Conservation (phyloP, 208 protist species). For the Balamuthia mandrillaris region DNA sequence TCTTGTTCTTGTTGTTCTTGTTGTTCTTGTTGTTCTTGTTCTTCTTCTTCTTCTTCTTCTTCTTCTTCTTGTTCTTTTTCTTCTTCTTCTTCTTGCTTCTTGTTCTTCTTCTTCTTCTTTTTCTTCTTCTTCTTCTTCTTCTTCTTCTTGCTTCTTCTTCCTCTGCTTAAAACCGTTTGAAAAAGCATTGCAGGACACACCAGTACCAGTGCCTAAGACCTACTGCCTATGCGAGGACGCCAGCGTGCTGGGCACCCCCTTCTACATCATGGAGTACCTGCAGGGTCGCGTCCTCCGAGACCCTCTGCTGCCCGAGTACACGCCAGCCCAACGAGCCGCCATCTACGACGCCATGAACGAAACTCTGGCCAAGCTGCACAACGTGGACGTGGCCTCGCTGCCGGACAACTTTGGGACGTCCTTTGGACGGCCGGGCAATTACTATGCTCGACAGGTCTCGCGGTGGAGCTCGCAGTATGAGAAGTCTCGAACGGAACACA, state of each 20-base stretch:
- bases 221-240: constrained; percentile 71
- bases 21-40: too few species aligned
- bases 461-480: constrained; percentile 59
- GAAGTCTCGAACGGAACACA: constrained; percentile 40
- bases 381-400: not conserved
- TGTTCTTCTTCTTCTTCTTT: too few species aligned
- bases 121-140: too few species aligned
- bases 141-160: too few species aligned
- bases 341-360: constrained; percentile 40
- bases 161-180: too few species aligned
- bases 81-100: too few species aligned
- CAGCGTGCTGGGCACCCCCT: constrained; percentile 73
- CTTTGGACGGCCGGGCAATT: constrained; percentile 28
- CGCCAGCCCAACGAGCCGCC: not conserved
- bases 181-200: not conserved
- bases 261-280: constrained; percentile 73
- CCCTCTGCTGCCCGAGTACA: constrained; percentile 19
- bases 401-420: not conserved
- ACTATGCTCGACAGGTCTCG: constrained; percentile 31
- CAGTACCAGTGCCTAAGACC: too few species aligned
- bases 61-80: too few species aligned
- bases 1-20: too few species aligned
- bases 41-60: too few species aligned
- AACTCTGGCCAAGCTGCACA: not conserved
- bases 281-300: constrained; percentile 62